Percentiles rank a stretch among this genome's conserved stretches.
These are phyloP conservation scores for Acorus calamus DNA, from an alignment of 106 monocot species.

Conservation along the genomic window DNA sequence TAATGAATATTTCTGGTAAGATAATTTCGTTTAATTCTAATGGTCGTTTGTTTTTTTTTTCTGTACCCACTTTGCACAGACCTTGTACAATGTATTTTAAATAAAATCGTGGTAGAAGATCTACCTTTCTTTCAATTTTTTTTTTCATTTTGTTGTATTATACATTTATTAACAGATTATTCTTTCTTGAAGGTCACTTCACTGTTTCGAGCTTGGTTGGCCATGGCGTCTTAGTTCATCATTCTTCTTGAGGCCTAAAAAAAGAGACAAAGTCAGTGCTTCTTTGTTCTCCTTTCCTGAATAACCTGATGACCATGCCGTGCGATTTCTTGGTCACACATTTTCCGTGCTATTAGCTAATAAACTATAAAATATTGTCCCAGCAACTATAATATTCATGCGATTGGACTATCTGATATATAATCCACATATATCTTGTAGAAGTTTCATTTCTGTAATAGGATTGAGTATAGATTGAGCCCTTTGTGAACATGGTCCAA, in stretches of 20 bases:
- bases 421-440: too few species aligned
- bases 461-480: too few species aligned
- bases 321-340: not conserved
- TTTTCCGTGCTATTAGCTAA: too few species aligned
- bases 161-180: not conserved
- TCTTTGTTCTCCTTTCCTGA: not conserved
- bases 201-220: slow-evolving; percentile 83
- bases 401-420: too few species aligned
- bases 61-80: not conserved
- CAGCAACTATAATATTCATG: too few species aligned
- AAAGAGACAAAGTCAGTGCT: slow-evolving; percentile 32
- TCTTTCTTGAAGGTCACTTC: slow-evolving; percentile 44
- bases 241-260: slow-evolving; percentile 66
- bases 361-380: too few species aligned
- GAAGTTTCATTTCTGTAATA: too few species aligned
- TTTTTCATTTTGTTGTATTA: not conserved
- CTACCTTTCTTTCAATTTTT: not conserved
- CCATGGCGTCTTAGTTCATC: slow-evolving; percentile 59
- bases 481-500: too few species aligned
- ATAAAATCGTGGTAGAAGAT: too few species aligned
- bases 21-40: not conserved
- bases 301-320: not conserved
- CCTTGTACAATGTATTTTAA: not conserved
- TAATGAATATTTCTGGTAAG: slow-evolving; percentile 84
- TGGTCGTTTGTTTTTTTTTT: not conserved